Conservation (phyloP, 495 filamentous ascomycete genomes). For the Neurospora sp. region DNA sequence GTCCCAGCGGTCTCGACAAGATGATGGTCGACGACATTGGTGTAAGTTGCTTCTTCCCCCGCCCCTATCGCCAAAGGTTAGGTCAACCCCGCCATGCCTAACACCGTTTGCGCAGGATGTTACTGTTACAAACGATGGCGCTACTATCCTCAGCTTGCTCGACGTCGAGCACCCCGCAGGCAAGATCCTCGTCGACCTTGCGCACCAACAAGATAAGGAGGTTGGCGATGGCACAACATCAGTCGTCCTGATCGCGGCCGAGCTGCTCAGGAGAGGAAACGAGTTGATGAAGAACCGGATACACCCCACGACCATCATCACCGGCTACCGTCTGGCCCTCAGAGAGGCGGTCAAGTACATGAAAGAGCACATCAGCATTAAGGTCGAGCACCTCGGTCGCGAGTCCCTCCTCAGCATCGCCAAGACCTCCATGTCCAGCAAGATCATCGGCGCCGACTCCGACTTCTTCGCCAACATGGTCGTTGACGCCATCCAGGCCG, state of each 20-base stretch:
- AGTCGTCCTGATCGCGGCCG: conserved; percentile 92
- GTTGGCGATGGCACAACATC: conserved; percentile 97
- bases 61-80: not conserved
- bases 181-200: conserved; percentile 95
- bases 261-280: conserved; percentile 88
- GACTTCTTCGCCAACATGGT: conserved; percentile 97
- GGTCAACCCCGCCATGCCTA: conserved; percentile 10
- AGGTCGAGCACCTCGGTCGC: conserved; percentile 80
- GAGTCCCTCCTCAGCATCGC: conserved; percentile 91
- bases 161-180: conserved; percentile 97
- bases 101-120: conserved; percentile 56
- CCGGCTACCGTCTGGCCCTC: conserved; percentile 89
- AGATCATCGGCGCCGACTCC: conserved; percentile 92
- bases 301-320: conserved; percentile 99
- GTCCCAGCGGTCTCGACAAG: conserved; percentile 94
- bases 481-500: conserved; percentile 91
- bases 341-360: conserved; percentile 97
- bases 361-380: conserved; percentile 93
- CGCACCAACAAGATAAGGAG: conserved; percentile 98
- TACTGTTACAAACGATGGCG: conserved; percentile 97
- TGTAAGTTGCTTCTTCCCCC: conserved; percentile 39
- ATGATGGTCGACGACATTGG: conserved; percentile 99
- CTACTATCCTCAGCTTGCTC: conserved; percentile 87
- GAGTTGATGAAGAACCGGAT: conserved; percentile 99
- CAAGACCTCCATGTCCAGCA: conserved; percentile 98